Evolutionary conservation across 495 filamentous ascomycete genomes (phyloP).

Genomic region (Geoglossum glabrum): DNA sequence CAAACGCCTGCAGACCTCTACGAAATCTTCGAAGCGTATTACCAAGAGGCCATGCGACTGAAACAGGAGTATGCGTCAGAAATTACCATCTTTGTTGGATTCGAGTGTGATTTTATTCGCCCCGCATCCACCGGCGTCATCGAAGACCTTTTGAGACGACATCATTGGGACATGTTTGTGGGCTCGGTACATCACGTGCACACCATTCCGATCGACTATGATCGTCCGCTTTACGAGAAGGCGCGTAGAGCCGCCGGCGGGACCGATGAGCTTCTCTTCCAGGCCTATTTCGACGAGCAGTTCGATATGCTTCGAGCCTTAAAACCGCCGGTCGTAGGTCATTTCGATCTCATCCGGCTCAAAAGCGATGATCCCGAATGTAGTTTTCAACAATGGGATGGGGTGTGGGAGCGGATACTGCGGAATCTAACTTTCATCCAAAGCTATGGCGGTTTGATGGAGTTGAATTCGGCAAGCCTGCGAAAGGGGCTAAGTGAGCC

Average conservation of each 20-base stretch:
- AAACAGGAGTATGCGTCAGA: slow-evolving; percentile 43
- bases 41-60: slow-evolving; percentile 48
- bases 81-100: slow-evolving; percentile 71
- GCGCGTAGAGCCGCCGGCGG: slow-evolving; percentile 36
- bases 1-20: slow-evolving; percentile 17
- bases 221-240: slow-evolving; percentile 42
- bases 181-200: slow-evolving; percentile 80
- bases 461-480: slow-evolving; percentile 71
- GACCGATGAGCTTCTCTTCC: slow-evolving; percentile 51
- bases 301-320: slow-evolving; percentile 55
- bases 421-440: slow-evolving; percentile 55
- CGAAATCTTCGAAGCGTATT: slow-evolving; percentile 47
- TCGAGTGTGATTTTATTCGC: slow-evolving; percentile 84
- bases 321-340: slow-evolving; percentile 64
- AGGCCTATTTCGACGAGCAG: slow-evolving; percentile 74
- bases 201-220: slow-evolving; percentile 77
- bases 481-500: slow-evolving; percentile 81
- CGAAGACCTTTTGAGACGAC: slow-evolving; percentile 31
- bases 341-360: slow-evolving; percentile 82
- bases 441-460: slow-evolving; percentile 59
- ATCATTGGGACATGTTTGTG: slow-evolving; percentile 66
- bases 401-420: slow-evolving; percentile 51
- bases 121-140: slow-evolving; percentile 40
- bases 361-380: slow-evolving; percentile 45
- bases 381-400: slow-evolving; percentile 29